A percentile compares a stretch with the other conserved stretches of the same genome.
These are phyloP conservation scores for Erythrophleum fordii DNA, from an alignment of 306 rosid genomes.

Conservation along the genomic window DNA sequence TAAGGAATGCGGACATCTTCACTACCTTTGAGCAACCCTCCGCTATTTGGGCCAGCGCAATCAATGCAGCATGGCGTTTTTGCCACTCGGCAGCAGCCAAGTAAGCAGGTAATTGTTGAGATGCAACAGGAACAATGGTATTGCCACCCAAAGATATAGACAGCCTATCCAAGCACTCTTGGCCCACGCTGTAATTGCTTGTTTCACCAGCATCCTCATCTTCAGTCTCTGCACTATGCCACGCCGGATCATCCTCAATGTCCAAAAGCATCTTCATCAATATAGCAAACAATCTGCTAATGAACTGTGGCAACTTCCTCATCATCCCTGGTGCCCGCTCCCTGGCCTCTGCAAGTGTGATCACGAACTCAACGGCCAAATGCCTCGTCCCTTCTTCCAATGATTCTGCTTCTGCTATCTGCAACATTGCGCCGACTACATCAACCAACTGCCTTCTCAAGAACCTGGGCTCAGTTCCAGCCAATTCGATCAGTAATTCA, in stretches of 20 bases:
- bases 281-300: conserved; percentile 4
- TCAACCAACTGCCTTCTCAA: conserved; percentile 84
- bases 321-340: conserved; percentile 8
- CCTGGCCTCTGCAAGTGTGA: conserved; percentile 7
- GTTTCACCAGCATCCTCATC: conserved; percentile 15
- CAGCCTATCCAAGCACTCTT: conserved; percentile 92
- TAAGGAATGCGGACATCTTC: background rate
- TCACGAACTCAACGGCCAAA: conserved; percentile 2
- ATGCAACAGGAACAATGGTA: conserved; percentile 92
- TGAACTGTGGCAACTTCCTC: conserved; percentile 14
- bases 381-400: conserved; percentile 9
- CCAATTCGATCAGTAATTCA: conserved; percentile 86
- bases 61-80: conserved; percentile 86
- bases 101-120: conserved; percentile 84
- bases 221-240: conserved; percentile 9
- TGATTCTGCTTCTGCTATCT: background rate
- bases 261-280: conserved; percentile 8
- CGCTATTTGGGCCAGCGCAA: conserved; percentile 90
- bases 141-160: conserved; percentile 97
- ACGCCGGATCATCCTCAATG: background rate
- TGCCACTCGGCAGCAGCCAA: conserved; percentile 96
- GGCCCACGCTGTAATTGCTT: conserved; percentile 84
- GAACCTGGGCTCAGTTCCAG: conserved; percentile 91
- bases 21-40: conserved; percentile 93
- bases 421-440: conserved; percentile 39